phyloP scores from a whole-genome alignment of 495 filamentous ascomycete species.

The Acidiella bohemica region DNA sequence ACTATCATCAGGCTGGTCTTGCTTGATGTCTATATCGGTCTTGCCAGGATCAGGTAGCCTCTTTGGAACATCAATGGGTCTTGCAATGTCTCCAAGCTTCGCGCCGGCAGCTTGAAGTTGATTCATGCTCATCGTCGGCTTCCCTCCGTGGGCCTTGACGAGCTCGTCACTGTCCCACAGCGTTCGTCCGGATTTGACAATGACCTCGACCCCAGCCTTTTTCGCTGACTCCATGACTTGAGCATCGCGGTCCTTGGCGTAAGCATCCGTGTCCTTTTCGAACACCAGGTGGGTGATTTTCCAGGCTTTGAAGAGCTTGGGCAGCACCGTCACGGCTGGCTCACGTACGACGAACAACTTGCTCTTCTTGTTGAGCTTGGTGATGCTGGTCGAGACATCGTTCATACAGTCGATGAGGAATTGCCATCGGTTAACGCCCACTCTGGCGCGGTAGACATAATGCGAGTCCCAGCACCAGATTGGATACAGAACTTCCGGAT shows the following conservation, averaged over 20 bases:
- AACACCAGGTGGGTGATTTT: slow-evolving; percentile 57
- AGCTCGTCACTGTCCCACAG: slow-evolving; percentile 55
- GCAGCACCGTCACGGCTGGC: slow-evolving; percentile 50
- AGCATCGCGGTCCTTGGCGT: slow-evolving; percentile 46
- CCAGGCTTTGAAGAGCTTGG: slow-evolving; percentile 56
- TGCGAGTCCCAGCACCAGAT: slow-evolving; percentile 62
- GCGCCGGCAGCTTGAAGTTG: slow-evolving; percentile 39
- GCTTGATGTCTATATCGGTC: slow-evolving; percentile 40
- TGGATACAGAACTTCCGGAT: slow-evolving; percentile 48
- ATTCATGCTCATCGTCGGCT: slow-evolving; percentile 55
- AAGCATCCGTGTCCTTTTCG: slow-evolving; percentile 60
- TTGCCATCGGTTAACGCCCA: slow-evolving; percentile 53
- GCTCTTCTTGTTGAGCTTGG: slow-evolving; percentile 46
- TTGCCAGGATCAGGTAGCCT: slow-evolving; percentile 48
- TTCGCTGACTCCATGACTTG: slow-evolving; percentile 40
- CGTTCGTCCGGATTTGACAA: slow-evolving; percentile 45
- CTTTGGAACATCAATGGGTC: slow-evolving; percentile 41
- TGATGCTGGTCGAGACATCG: slow-evolving; percentile 48
- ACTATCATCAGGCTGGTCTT: slow-evolving; percentile 30
- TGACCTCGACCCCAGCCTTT: slow-evolving; percentile 49
- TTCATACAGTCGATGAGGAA: slow-evolving; percentile 54
- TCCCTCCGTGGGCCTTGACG: slow-evolving; percentile 46
- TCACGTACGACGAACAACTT: slow-evolving; percentile 55
- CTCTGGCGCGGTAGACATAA: slow-evolving; percentile 54
- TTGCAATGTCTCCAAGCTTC: slow-evolving; percentile 40